Conservation (phyloP, 306 rosid genomes). For the Pyrus pyrifolia region DNA sequence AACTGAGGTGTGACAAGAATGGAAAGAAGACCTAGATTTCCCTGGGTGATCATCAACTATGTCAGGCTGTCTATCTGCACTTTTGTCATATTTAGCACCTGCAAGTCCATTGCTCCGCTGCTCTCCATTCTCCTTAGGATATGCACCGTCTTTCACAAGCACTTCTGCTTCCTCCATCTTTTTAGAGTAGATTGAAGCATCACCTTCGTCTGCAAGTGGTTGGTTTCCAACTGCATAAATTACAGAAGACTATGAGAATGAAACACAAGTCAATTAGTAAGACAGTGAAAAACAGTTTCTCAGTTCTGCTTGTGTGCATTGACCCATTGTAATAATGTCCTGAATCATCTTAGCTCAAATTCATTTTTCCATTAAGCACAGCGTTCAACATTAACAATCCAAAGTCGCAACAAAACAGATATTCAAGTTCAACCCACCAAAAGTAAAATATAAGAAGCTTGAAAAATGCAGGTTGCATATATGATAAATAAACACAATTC, state of each 20-base stretch:
- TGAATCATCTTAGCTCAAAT: background rate
- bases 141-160: slow-evolving; percentile 31
- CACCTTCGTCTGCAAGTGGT: slow-evolving; percentile 27
- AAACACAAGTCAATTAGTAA: background rate
- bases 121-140: slow-evolving; percentile 68
- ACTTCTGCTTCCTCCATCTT: slow-evolving; percentile 36
- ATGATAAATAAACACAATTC: background rate
- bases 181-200: slow-evolving; percentile 25
- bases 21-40: slow-evolving; percentile 82
- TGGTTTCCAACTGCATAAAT: slow-evolving; percentile 34
- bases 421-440: background rate
- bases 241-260: background rate
- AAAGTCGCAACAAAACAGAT: background rate
- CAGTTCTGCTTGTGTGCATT: background rate
- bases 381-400: background rate
- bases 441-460: background rate
- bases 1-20: slow-evolving; percentile 59
- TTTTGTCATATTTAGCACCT: slow-evolving; percentile 49
- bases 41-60: slow-evolving; percentile 73
- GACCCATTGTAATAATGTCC: background rate
- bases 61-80: slow-evolving; percentile 69
- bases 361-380: background rate
- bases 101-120: slow-evolving; percentile 53
- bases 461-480: background rate
- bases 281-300: background rate